These are phyloP conservation scores for Magnaporthales sp. DNA, from an alignment of 2,329 filamentous ascomycete species.

Conservation along the genomic window DNA sequence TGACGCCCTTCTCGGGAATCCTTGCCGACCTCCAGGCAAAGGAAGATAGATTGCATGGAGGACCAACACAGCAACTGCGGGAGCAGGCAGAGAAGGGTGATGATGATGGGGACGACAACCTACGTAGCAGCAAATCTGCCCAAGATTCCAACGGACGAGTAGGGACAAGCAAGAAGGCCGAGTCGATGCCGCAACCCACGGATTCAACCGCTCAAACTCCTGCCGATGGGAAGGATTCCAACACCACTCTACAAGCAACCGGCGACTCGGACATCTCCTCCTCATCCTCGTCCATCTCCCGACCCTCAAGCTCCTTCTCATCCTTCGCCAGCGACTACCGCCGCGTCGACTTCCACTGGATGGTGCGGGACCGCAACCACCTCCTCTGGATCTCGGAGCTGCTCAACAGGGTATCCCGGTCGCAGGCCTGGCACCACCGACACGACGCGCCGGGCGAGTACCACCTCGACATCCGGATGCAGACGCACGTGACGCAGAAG, in stretches of 20 bases:
- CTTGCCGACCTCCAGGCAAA: conserved; percentile 43
- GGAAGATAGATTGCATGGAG: conserved; percentile 27
- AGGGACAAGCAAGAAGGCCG: neutral
- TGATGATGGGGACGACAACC: neutral
- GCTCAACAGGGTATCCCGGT: conserved; percentile 36
- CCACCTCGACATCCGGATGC: conserved; percentile 43
- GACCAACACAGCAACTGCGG: conserved; percentile 10
- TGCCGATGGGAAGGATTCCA: neutral
- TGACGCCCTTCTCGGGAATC: conserved; percentile 80
- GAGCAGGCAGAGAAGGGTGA: conserved; percentile 9
- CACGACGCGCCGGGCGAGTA: conserved; percentile 20
- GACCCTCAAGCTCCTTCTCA: neutral
- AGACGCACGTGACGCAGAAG: conserved; percentile 48
- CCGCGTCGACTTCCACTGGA: conserved; percentile 52
- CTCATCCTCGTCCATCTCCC: neutral
- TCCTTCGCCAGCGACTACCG: conserved; percentile 31
- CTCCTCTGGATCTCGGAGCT: conserved; percentile 49
- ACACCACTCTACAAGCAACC: neutral
- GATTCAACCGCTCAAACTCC: neutral
- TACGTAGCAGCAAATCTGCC: neutral
- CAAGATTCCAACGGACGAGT: neutral
- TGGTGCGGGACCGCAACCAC: conserved; percentile 46
- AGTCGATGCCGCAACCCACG: neutral
- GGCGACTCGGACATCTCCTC: neutral
- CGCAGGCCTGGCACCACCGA: conserved; percentile 27